Evolutionary conservation across 2,329 filamentous ascomycete species (phyloP), one percentile per base, ranked within the genome.

Genomic region (Epichloe glyceriae): DNA sequence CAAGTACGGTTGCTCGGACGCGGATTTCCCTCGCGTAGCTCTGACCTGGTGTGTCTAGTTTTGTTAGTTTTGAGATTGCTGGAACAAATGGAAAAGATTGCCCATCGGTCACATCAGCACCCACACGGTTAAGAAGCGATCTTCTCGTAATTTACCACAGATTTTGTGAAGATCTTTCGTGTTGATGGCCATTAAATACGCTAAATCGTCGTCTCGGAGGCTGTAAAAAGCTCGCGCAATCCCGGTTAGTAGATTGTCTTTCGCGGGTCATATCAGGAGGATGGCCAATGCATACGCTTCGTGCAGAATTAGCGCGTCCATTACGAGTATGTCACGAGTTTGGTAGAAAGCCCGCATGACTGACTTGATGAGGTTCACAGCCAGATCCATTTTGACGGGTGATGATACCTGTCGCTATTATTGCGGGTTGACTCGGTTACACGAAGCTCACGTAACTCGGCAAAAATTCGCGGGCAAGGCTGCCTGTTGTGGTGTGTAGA

Each of bases 131-230:
- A 97, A 73, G 61, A 98, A 82, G 50, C 91, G 85, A 62, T 94
- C 88, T 64, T 95, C 89, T 58, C 82, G 82, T 49, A 98, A 76
- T 60, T 82, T 85, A 53, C 85, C 89, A 65, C 88, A 91, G 33
- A 95, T 79, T 66, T 91, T 94, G 64, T 93, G 88, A 42, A 97
- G 77, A 61, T 94, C 87, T 65, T 98, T 97, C 40, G 83, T 83
- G 64, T 95, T 91, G 70, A 94, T 89, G 55, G 84, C 84, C 69
- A 96, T 84, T 22, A 97, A 74, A 60, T 88, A 84, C 42, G 87
- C 86, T 55, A 98, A 75, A 62, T 98, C 93, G 62, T 89, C 84
- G 62, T 95, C 87, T 61, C 88, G 85, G 53, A 97, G 76, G 78
- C 86, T 68, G 78, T 83, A 68, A 88, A 62, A 19, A 20, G 15